Percentiles rank a stretch among this genome's conserved stretches.
phyloP scores from a whole-genome alignment of 1,284 basidiomycete species.

The Rhodotorula sp. region DNA sequence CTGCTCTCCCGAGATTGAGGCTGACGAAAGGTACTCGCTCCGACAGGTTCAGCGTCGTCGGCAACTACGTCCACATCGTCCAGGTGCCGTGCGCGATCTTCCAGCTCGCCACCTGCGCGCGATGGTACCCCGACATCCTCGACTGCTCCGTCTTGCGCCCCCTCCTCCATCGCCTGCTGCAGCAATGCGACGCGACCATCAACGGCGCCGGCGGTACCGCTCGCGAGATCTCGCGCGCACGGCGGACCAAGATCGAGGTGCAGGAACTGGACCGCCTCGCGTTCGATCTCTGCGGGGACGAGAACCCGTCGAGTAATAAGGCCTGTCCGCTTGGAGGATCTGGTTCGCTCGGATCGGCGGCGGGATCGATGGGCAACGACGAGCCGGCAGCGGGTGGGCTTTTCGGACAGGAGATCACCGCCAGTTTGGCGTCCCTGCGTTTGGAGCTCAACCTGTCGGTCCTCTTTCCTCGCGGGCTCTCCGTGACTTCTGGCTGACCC shows the following conservation, averaged over 20 bases:
- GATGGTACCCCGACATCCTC: constrained; percentile 28
- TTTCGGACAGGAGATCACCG: constrained; percentile 34
- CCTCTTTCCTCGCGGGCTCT: not conserved
- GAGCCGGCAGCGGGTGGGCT: constrained; percentile 4
- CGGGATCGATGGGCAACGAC: not conserved
- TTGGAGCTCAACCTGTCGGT: constrained; percentile 33
- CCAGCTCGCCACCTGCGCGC: constrained; percentile 11
- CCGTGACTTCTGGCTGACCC: not conserved
- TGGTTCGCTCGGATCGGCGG: not conserved
- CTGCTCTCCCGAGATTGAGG: too few species aligned
- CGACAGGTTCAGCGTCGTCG: constrained; percentile 18
- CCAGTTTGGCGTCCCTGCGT: constrained; percentile 29
- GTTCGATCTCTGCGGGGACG: constrained; percentile 26
- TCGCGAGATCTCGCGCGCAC: constrained; percentile 28
- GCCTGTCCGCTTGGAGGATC: not conserved
- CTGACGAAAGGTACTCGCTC: too few species aligned
- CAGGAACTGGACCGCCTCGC: constrained; percentile 35
- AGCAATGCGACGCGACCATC: constrained; percentile 34
- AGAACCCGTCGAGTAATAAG: not conserved
- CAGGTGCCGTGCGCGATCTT: constrained; percentile 32
- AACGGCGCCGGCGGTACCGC: constrained; percentile 18
- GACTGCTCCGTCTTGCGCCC: constrained; percentile 26
- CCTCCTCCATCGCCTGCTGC: constrained; percentile 34
- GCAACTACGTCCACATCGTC: constrained; percentile 21
- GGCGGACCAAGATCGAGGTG: constrained; percentile 30